Base-by-base conservation (phyloP, 176 grass and related monocot species). In the Ensete ventricosum region DNA sequence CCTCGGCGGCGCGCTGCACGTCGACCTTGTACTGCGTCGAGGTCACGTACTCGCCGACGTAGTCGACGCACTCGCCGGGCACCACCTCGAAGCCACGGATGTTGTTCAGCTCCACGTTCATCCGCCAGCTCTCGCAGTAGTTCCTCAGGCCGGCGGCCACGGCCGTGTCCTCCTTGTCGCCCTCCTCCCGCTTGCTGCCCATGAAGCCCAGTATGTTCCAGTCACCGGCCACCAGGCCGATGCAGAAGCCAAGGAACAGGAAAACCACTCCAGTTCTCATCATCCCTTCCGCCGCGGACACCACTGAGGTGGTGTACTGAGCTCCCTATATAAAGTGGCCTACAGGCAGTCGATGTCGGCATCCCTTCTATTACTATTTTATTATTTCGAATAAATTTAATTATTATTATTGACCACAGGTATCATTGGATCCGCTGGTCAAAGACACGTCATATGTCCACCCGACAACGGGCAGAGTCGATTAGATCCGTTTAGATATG, bases 111-210 rank as follows among this genome's bases (percentile, higher is more conserved):
- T 77, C 75, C 58, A 66, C 75, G 22, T 77, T 77, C n/a, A 77
- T 77, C n/a, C 75, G 60, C 75, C 75, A 77, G 26, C 54, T 58
- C 75, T 77, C 75, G 75, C 75, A 77, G 75, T 77, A 77, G 20
- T 77, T 22, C n/a, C 10, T 14, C 48, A 66, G 29, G 49, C 60
- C 26, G 60, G 14, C 51, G n/a, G 13, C 58, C 48, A 74, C 1
- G 16, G 72, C 14, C 48, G 29, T 54, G 53, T 10, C n/a, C 5
- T 63, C 24, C 24, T 25, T 25, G 24, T 25, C 24, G 24, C 24
- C 24, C 24, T 23, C 58, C 2, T 64, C 75, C 13, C 60, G 49
- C 43, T 52, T 77, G 19, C n/a, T 77, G 43, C 19, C 25, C 5
- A 66, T 77, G 75, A 53, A 77, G 60, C 60, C 26, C 48, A 77